These are phyloP conservation scores for Venturiaceae sp. DNA, from an alignment of 2,329 filamentous ascomycete species.

Conservation along the genomic window DNA sequence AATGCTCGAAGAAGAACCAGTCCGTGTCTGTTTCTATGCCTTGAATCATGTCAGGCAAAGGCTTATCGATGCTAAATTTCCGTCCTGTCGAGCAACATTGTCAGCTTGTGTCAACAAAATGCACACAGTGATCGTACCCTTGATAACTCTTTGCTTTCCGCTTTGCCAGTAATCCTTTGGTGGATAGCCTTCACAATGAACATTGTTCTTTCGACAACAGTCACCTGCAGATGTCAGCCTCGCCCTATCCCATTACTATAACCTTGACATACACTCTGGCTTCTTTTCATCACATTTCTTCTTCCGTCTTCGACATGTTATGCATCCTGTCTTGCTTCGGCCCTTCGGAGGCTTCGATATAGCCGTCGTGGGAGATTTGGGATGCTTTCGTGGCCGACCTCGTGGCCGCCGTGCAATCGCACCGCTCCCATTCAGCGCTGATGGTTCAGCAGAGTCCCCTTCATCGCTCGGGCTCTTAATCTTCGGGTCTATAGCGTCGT, in stretches of 20 bases:
- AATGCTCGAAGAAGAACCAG: constrained; percentile 73
- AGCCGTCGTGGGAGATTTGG: constrained; percentile 45
- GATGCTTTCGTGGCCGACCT: constrained; percentile 75
- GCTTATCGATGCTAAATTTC: constrained; percentile 23
- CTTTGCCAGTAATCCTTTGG: constrained; percentile 82
- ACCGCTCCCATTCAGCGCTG: constrained; percentile 15
- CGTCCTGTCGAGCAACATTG: constrained; percentile 20
- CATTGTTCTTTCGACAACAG: constrained; percentile 89
- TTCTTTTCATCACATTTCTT: constrained; percentile 49
- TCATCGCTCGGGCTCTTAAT: constrained; percentile 11
- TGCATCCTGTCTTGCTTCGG: constrained; percentile 48
- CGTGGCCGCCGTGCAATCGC: constrained; percentile 38
- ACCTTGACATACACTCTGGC: constrained; percentile 27
- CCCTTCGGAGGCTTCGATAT: constrained; percentile 69
- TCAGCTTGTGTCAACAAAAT: constrained; percentile 1
- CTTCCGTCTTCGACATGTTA: constrained; percentile 49
- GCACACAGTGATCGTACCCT: not conserved
- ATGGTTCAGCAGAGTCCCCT: constrained; percentile 19
- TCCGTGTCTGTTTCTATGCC: constrained; percentile 76
- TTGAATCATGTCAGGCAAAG: constrained; percentile 56
- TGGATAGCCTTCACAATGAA: constrained; percentile 83
- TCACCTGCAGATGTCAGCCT: constrained; percentile 45
- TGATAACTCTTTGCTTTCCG: constrained; percentile 57
- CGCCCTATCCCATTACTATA: not conserved
- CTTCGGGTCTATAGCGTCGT: constrained; percentile 16